Base-by-base conservation (phyloP, 2,329 filamentous ascomycete genomes). In the Diplodia corticola region DNA sequence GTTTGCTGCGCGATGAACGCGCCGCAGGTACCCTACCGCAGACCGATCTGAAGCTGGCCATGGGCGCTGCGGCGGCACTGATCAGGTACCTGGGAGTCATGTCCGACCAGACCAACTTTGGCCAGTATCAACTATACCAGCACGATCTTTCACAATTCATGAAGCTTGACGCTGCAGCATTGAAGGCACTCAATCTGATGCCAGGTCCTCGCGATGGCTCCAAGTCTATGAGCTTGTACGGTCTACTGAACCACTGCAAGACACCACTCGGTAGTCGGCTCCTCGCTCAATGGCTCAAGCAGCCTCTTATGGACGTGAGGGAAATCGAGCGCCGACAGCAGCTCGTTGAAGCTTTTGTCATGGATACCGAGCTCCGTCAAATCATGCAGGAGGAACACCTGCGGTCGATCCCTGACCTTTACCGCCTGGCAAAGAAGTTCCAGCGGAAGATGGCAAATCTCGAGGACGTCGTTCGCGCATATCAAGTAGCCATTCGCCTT, bases 211-310 rank as follows among this genome's bases (percentile, higher is more conserved):
- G 93, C 70, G 95, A 99, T 74, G 95, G 95, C 1, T 87, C 92
- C n/a, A 98, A 97, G 81, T 96, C 88, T 0, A 99, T 99, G 95
- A 98, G 93, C 75, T 78, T 99, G 63, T 99, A 91, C 72, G 95
- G 95, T 0, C 82, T 99, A 20, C 83, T 99, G 49, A 98, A 99
- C 73, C 93, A 98, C 78, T 99, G 95, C 88, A 98, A 97, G 78
- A 99, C 95, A 1, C 92, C 95, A 0, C 89, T 96, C 1, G 95
- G 95, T 15, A 96, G 93, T 73, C 86, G 96, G 55, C 78, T 99
- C 67, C 82, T 99, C 33, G 90, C 94, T 1, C 96, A 99, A 75
- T 99, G 95, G 95, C 83, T 99, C 63, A 99, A 99, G 79, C 95
- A 99, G 77, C 95, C 95, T 0, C 81, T 99, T 46, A 99, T 99